phyloP scores from a whole-genome alignment of 2,329 filamentous ascomycete species.

The Alternaria infectoria region DNA sequence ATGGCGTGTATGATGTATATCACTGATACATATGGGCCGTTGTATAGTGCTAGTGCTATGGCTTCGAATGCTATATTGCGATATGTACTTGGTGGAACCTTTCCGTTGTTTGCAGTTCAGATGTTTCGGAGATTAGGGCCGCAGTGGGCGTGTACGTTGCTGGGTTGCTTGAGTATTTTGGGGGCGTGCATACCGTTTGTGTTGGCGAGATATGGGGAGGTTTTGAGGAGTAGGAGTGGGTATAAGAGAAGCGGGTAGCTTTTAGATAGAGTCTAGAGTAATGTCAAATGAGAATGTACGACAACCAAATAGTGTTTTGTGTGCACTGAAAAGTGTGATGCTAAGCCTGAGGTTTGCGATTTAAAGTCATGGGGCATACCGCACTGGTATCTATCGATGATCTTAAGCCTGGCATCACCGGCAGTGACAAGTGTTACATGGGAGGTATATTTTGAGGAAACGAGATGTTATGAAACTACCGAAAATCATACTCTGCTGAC shows the following conservation, averaged over 20 bases:
- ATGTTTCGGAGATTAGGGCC: slow-evolving; percentile 20
- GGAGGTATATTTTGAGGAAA: too few species aligned
- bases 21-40: slow-evolving; percentile 54
- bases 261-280: too few species aligned
- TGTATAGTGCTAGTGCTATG: slow-evolving; percentile 63
- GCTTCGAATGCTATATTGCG: slow-evolving; percentile 66
- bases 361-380: too few species aligned
- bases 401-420: too few species aligned
- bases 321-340: too few species aligned
- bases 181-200: slow-evolving; percentile 14
- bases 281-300: too few species aligned
- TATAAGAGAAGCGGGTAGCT: slow-evolving; percentile 6
- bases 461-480: too few species aligned
- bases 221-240: slow-evolving; percentile 17
- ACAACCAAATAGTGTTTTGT: too few species aligned
- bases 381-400: too few species aligned
- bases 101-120: slow-evolving; percentile 67
- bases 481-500: too few species aligned
- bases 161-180: slow-evolving; percentile 14
- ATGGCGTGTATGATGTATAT: slow-evolving; percentile 19
- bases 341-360: too few species aligned
- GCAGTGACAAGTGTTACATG: too few species aligned
- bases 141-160: slow-evolving; percentile 16
- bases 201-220: slow-evolving; percentile 20
- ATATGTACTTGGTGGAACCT: slow-evolving; percentile 62